phyloP scores from a whole-genome alignment of 129 eudicot species.

The Centrapalus pauciflorus region DNA sequence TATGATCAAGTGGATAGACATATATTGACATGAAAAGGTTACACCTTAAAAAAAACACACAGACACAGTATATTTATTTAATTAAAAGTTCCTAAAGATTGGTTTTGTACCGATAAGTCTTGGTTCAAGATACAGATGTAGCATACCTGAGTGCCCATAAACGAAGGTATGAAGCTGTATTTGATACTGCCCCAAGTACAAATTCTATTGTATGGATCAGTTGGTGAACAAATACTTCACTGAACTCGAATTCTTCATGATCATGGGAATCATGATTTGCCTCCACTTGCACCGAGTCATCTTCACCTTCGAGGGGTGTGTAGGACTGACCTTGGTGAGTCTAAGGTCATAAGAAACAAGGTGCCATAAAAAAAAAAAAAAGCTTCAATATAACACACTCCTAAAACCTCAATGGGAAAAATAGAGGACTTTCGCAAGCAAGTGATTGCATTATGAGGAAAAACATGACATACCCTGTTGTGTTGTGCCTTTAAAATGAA shows the following conservation, averaged over 20 bases:
- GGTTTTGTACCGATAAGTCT: neutral
- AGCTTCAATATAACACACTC: neutral
- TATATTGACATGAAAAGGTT: neutral
- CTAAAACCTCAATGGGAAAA: neutral
- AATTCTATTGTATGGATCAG: slow-evolving; percentile 88
- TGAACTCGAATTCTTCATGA: slow-evolving; percentile 82
- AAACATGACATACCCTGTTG: slow-evolving; percentile 39
- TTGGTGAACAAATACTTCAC: slow-evolving; percentile 85
- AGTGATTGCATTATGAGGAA: neutral
- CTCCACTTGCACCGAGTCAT: slow-evolving; percentile 61
- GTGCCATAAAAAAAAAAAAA: neutral
- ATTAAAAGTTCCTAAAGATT: neutral
- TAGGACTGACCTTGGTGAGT: slow-evolving; percentile 71
- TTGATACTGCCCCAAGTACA: slow-evolving; percentile 95
- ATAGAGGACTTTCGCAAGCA: neutral
- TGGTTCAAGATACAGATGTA: neutral
- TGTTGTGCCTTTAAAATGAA: slow-evolving; percentile 67
- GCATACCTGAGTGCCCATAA: slow-evolving; percentile 94
- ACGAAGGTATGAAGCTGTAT: slow-evolving; percentile 96
- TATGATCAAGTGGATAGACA: neutral
- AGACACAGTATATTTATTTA: too few species aligned
- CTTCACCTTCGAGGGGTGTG: slow-evolving; percentile 50
- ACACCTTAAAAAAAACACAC: neutral
- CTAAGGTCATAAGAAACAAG: slow-evolving; percentile 29
- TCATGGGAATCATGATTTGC: slow-evolving; percentile 55